A percentile compares a stretch with the other conserved stretches of the same genome.
These are phyloP conservation scores for Aplosporella prunicola DNA, from an alignment of 2,329 filamentous ascomycete genomes.

Conservation along the genomic window DNA sequence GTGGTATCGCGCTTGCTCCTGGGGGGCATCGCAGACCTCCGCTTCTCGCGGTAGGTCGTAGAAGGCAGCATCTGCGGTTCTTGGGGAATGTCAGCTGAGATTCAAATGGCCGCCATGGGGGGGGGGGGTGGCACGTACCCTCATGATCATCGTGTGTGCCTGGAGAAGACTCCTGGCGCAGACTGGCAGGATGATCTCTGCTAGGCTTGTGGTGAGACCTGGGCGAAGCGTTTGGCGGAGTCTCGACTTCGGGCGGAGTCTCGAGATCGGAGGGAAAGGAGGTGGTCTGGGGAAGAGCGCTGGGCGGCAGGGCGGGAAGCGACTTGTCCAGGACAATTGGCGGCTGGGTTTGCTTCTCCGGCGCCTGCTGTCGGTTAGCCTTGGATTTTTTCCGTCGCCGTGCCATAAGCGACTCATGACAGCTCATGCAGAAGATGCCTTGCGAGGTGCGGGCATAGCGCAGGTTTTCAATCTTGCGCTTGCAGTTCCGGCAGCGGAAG, in stretches of 20 bases:
- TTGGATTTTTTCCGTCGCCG: constrained; percentile 80
- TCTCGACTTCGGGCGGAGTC: constrained; percentile 55
- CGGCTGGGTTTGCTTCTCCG: constrained; percentile 29
- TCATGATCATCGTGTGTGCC: constrained; percentile 22
- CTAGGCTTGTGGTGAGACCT: constrained; percentile 12
- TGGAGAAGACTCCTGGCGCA: constrained; percentile 30
- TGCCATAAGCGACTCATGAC: constrained; percentile 94
- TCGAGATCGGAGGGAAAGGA: constrained; percentile 50
- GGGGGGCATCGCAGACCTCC: constrained; percentile 59
- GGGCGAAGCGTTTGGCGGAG: constrained; percentile 30
- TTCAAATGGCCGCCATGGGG: constrained; percentile 12
- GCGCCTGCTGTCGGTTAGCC: constrained; percentile 25
- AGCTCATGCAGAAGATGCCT: constrained; percentile 98
- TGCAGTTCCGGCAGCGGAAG: constrained; percentile 96
- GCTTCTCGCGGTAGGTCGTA: constrained; percentile 67
- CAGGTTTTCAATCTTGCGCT: constrained; percentile 96
- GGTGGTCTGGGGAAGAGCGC: constrained; percentile 50
- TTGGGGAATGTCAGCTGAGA: constrained; percentile 30
- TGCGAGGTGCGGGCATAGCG: constrained; percentile 96
- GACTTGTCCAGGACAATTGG: constrained; percentile 80
- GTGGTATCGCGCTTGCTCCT: constrained; percentile 53
- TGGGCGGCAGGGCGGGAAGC: constrained; percentile 78
- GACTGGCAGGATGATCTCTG: constrained; percentile 18
- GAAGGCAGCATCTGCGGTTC: constrained; percentile 59
- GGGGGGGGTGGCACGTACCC: constrained; percentile 19